Base-by-base conservation (phyloP, 192 early-diverging fungal species). In the Backusella circina region DNA sequence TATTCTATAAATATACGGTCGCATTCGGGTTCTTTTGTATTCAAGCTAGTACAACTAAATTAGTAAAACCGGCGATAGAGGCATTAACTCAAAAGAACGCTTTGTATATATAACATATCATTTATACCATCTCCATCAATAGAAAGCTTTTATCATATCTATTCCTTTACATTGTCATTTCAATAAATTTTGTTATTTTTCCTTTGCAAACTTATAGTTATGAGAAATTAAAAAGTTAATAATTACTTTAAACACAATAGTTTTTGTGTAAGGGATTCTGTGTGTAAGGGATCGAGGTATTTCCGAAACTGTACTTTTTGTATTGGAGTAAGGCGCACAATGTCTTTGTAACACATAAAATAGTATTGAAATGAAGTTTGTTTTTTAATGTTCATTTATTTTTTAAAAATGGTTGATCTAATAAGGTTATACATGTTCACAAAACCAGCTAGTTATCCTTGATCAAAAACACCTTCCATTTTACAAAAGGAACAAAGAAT, bases 301-400 rank as follows among this genome's bases (percentile, higher is more conserved):
- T 61, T 61, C 54, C 54, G 54, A 61, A 61, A 61, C 54, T 61
- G 54, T 61, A 61, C 54, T 61, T 61, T 61, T 61, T 26, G 23
- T 61, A 28, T 61, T 61, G 54, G 54, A 28, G 54, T 61, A 61
- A 61, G 54, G 21, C 21, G 54, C 28, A 61, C 54, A 61, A 28
- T 23, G 5, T 10, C 26, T 12, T 57, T 57, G 21, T 57, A 57
- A 57, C 54, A 61, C 54, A 61, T 61, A 21, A 61, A 51, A 23
- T 26, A 28, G 23, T 61, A 61, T 26, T 61, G 23, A 61, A 26
- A 28, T 61, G 54, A 61, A 61, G 23, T 26, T 61, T 61, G 0
- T 61, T 57, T 61, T 61, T 61, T 41, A 61, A 61, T 10, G 26
- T 5, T 1, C 44, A 61, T 61, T 61, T 61, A 28, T 28, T 61